Conservation (phyloP, 768 basidiomycete genomes). For the Suillus decipiens region DNA sequence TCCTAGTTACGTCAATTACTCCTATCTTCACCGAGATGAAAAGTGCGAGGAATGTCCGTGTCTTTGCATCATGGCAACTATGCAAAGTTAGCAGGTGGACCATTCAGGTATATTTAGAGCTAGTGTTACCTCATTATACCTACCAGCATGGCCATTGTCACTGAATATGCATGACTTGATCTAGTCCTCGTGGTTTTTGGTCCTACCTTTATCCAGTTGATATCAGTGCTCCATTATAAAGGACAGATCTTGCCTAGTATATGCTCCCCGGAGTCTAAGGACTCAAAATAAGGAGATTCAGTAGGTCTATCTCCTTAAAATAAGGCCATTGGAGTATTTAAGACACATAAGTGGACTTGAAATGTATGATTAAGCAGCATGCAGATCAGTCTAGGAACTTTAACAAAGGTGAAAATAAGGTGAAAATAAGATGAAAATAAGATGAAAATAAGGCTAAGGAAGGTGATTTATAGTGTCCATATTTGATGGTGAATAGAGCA, state of each 20-base stretch:
- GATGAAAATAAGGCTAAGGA: no score
- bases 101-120: background rate
- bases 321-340: no score
- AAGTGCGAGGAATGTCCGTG: background rate
- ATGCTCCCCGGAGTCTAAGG: background rate
- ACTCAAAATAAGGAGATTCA: no score
- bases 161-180: background rate
- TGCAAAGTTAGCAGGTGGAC: background rate
- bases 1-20: background rate
- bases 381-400: no score
- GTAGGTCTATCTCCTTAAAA: no score
- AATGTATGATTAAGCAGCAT: no score
- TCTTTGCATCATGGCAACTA: background rate
- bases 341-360: no score
- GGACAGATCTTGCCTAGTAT: background rate
- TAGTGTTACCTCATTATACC: background rate
- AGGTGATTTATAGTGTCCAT: no score
- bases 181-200: background rate
- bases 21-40: background rate
- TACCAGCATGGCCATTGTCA: background rate
- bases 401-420: no score
- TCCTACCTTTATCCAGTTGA: background rate
- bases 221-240: background rate
- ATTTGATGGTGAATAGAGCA: no score
- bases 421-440: no score